Evolutionary conservation across 2,329 filamentous ascomycete species (phyloP).

Genomic region (Arthrocladium fulminans): DNA sequence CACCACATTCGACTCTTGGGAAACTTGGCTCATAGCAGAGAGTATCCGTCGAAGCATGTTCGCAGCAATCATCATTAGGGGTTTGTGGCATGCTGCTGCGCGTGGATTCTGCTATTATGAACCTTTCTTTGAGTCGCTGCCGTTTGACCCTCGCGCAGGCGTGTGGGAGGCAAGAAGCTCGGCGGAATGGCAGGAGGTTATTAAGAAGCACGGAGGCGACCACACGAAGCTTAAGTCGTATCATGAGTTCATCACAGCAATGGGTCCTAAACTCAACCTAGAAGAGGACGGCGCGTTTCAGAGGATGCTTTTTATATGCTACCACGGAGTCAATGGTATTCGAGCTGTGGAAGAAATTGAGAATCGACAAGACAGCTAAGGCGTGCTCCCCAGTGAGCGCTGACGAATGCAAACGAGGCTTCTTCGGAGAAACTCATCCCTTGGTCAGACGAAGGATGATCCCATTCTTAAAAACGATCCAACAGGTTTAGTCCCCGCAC

Average conservation of each 20-base stretch:
- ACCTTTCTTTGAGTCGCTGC: slow-evolving; percentile 18
- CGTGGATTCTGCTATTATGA: slow-evolving; percentile 15
- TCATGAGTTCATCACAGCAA: slow-evolving; percentile 16
- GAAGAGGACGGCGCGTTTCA: slow-evolving; percentile 17
- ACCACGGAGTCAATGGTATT: slow-evolving; percentile 10
- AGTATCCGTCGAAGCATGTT: slow-evolving; percentile 17
- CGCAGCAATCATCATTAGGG: slow-evolving; percentile 11
- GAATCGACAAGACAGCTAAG: background rate
- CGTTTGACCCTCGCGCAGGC: slow-evolving; percentile 18
- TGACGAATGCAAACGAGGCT: background rate
- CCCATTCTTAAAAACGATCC: no score
- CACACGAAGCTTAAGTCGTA: slow-evolving; percentile 19
- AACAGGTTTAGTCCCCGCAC: no score
- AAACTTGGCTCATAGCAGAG: slow-evolving; percentile 18
- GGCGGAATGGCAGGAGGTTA: slow-evolving; percentile 14
- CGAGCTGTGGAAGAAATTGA: slow-evolving; percentile 2
- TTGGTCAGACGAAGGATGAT: no score
- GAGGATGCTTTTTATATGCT: slow-evolving; percentile 14
- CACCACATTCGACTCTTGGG: slow-evolving; percentile 14
- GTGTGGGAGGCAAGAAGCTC: slow-evolving; percentile 18
- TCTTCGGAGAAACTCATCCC: background rate
- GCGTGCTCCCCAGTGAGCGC: background rate
- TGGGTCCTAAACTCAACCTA: slow-evolving; percentile 11
- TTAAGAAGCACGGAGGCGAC: slow-evolving; percentile 9
- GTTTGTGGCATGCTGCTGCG: slow-evolving; percentile 11